Base-by-base conservation (phyloP, 208 protist genomes). In the Borovskyia barvae region DNA sequence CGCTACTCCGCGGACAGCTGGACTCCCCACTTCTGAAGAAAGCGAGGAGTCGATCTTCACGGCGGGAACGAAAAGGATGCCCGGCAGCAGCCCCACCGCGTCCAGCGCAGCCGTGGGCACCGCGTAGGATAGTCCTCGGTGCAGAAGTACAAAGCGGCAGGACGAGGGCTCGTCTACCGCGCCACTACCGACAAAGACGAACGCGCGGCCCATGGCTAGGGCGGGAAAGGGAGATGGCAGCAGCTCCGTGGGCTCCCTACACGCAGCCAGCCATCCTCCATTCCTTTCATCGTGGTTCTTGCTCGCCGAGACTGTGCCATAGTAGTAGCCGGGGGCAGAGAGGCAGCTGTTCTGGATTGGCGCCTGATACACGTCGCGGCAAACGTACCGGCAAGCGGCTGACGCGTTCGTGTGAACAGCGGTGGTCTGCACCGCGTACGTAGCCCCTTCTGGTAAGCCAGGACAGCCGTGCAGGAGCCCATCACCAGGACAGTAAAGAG, bases 381-480 rank as follows among this genome's bases (percentile, higher is more conserved):
- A 70, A 0, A 33, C 52, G 47, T 70, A 70, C 29, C 54, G 53
- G 47, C 63, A 70, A 20, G 52, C 39, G 12, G 25, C 46, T 17
- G 15, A 26, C 14, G 48, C 22, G 3, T 24, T 22, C 9, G 25
- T 37, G 15, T 58, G 47, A 5, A 46, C 63, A 11, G 30, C 30
- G 40, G 12, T 50, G 32, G 32, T 42, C 32, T 40, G 54, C 7
- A 53, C 63, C 19, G 48, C 33, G 32, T 46, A 43, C 30, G 51
- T 25, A 8, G 63, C 53, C 24, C 43, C 63, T 0, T 20, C 30
- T 2, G 63, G 54, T 20, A 52, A 40, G 8, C 30, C 24, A 3
- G 63, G 63, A 39, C 63, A 70, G 29, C 54, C 63, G 45, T 70
- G 63, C 47, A 70, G 25, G n/a, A 70, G 54, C 12, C 63, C 63